Percentiles rank a stretch among this genome's conserved stretches.
phyloP scores from a whole-genome alignment of 1,284 basidiomycete genomes.

The Moesziomyces sp. region DNA sequence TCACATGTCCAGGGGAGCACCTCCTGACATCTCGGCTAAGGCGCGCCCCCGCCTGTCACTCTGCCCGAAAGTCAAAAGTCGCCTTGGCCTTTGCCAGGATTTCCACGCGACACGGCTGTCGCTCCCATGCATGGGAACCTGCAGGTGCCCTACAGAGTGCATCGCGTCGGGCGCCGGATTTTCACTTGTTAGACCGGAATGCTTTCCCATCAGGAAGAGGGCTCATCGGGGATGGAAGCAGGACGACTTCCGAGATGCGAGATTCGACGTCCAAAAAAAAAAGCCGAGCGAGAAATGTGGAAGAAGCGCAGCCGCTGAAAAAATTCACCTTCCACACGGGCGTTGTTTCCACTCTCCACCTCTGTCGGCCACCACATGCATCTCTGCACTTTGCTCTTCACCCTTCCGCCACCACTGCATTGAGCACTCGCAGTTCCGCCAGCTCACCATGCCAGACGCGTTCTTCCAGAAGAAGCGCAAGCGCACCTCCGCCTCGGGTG shows the following conservation, averaged over 20 bases:
- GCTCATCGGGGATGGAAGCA: not conserved
- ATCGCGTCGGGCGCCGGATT: no score
- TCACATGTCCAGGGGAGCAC: conserved; percentile 6
- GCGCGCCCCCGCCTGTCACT: no score
- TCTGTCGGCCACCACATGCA: not conserved
- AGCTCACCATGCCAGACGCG: conserved; percentile 62
- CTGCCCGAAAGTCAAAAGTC: no score
- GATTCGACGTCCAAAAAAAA: not conserved
- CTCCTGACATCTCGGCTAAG: conserved; percentile 38
- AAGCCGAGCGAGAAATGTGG: conserved; percentile 3
- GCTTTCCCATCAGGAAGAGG: not conserved
- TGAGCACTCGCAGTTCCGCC: not conserved
- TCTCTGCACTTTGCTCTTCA: no score
- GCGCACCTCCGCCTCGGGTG: conserved; percentile 31
- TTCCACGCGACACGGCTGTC: no score
- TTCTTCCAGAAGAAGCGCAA: conserved; percentile 68
- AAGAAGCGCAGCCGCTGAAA: not conserved
- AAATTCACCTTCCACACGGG: not conserved
- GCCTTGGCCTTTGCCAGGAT: no score
- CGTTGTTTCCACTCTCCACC: not conserved
- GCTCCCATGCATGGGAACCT: no score
- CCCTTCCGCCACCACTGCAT: no score
- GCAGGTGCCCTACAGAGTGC: no score
- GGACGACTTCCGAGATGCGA: conserved; percentile 28
- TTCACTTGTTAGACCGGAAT: not conserved